Evolutionary conservation across 208 protist genomes (phyloP).

Genomic region (Endotrypanum monterogeii): DNA sequence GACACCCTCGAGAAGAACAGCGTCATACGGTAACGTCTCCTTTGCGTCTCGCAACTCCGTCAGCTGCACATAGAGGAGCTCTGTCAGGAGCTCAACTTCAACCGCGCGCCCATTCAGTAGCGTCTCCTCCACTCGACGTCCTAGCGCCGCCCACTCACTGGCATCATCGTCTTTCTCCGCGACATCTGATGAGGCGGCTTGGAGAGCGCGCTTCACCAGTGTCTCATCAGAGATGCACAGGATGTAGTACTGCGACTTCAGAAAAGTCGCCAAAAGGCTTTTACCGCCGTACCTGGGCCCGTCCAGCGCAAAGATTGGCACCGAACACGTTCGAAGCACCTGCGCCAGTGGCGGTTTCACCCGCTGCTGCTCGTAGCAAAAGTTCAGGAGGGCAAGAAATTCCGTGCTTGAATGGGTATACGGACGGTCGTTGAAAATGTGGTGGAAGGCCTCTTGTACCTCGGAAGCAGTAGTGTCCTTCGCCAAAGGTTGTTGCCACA

Average conservation of each 20-base stretch:
- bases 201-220: conserved; percentile 58
- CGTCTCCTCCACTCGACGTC: conserved; percentile 33
- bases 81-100: conserved; percentile 35
- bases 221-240: conserved; percentile 53
- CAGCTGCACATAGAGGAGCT: conserved; percentile 61
- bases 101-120: conserved; percentile 59
- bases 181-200: conserved; percentile 8
- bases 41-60: conserved; percentile 25
- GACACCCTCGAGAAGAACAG: conserved; percentile 74
- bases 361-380: conserved; percentile 32
- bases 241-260: conserved; percentile 49
- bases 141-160: conserved; percentile 40
- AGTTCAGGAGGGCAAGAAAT: conserved; percentile 36
- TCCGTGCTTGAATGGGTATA: conserved; percentile 20
- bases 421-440: conserved; percentile 38
- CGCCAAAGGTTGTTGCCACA: conserved; percentile 6
- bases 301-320: conserved; percentile 67
- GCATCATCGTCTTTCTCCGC: not conserved
- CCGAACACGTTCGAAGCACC: conserved; percentile 51
- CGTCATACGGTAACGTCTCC: conserved; percentile 30
- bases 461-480: not conserved
- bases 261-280: conserved; percentile 50
- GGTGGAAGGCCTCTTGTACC: conserved; percentile 33
- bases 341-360: conserved; percentile 18
- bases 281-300: conserved; percentile 85